phyloP scores from a whole-genome alignment of 192 early-diverging fungal genomes.

The Coemansia sp. region DNA sequence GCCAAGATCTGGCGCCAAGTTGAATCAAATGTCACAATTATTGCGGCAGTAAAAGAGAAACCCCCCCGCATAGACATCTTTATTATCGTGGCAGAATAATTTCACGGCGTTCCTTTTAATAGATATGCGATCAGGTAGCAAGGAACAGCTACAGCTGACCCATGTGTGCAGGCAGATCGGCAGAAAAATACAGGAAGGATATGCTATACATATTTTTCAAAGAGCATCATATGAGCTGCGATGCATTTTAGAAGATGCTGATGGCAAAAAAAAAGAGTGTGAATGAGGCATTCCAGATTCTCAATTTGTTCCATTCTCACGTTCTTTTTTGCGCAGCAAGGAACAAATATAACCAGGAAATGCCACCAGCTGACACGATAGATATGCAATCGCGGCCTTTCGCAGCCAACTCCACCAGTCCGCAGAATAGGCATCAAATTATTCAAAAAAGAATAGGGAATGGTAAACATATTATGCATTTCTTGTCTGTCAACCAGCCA shows the following conservation, averaged over 20 bases:
- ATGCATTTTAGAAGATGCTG: constrained; percentile 1
- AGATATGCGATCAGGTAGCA: neutral
- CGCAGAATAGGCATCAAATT: neutral
- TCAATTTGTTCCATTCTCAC: neutral
- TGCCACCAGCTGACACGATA: neutral
- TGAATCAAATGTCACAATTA: neutral
- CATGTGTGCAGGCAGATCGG: neutral
- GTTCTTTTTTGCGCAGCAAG: neutral
- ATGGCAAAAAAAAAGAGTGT: neutral
- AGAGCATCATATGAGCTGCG: constrained; percentile 1
- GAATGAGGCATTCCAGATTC: neutral
- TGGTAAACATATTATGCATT: neutral
- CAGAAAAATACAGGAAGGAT: neutral
- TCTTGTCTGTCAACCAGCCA: neutral
- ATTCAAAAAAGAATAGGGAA: neutral
- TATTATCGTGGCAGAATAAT: neutral
- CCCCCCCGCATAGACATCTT: too few relatives aligned
- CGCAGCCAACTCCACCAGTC: neutral
- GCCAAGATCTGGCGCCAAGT: neutral
- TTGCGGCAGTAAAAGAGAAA: neutral
- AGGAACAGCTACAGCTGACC: neutral
- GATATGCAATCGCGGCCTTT: neutral
- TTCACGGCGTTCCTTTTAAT: neutral
- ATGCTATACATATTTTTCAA: neutral
- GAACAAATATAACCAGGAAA: neutral